phyloP scores from a whole-genome alignment of 2,329 filamentous ascomycete genomes.

The Beauveria medogensis region DNA sequence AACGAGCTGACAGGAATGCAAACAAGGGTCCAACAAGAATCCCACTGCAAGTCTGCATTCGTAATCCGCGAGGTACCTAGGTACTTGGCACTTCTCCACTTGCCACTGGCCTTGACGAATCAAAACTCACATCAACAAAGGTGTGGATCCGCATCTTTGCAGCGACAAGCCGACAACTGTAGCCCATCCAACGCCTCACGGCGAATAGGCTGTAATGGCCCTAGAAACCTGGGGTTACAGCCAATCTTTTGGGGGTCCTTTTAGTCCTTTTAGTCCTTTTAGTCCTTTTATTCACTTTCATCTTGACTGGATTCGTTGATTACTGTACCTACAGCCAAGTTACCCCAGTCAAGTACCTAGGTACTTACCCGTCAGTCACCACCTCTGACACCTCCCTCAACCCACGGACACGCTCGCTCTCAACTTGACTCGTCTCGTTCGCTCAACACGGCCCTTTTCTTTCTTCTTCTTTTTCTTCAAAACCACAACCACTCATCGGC shows the following conservation, averaged over 20 bases:
- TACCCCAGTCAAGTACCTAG: neutral
- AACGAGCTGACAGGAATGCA: neutral
- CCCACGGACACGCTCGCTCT: neutral
- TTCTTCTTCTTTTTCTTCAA: neutral
- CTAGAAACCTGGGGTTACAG: neutral
- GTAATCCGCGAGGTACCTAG: too few relatives aligned
- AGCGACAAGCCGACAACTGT: too few relatives aligned
- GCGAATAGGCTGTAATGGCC: neutral
- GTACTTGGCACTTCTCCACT: too few relatives aligned
- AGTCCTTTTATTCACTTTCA: neutral
- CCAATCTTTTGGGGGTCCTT: neutral
- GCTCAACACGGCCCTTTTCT: neutral
- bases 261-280: neutral
- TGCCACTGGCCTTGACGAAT: too few relatives aligned
- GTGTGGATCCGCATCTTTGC: too few relatives aligned
- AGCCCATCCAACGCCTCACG: neutral
- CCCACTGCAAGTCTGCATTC: neutral
- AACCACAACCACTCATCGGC: neutral
- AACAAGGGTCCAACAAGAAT: neutral
- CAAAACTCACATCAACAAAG: too few relatives aligned
- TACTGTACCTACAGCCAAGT: neutral
- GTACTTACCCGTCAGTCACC: neutral
- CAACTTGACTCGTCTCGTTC: slow-evolving; percentile 3
- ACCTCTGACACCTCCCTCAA: neutral
- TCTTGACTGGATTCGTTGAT: too few relatives aligned